These are phyloP conservation scores for Lycium ferocissimum DNA, from an alignment of 257 asterid genomes.

Conservation along the genomic window DNA sequence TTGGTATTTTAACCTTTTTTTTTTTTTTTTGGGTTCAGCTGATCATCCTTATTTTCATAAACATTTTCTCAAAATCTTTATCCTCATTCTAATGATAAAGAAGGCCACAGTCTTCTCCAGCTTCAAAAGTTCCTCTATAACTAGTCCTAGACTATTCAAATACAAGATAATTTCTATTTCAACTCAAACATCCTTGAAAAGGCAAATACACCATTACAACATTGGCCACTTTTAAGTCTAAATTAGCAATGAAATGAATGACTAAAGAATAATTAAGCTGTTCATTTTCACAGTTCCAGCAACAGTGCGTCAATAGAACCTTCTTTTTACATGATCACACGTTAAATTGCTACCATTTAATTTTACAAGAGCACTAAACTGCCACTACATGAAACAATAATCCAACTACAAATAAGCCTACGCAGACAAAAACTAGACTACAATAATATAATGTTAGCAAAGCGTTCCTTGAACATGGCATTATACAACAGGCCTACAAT, in stretches of 20 bases:
- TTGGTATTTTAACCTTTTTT: no score
- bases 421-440: constrained; percentile 45
- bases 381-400: constrained; percentile 37
- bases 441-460: constrained; percentile 41
- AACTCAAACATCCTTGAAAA: neutral
- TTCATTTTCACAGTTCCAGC: neutral
- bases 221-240: neutral
- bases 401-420: constrained; percentile 48
- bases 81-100: neutral
- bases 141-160: neutral
- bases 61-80: neutral
- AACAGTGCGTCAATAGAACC: neutral
- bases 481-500: constrained; percentile 62
- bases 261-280: neutral
- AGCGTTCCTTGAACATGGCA: constrained; percentile 40
- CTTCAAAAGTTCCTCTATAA: neutral
- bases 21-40: no score
- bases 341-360: constrained; percentile 39
- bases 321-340: constrained; percentile 49
- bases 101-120: neutral
- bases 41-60: no score
- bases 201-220: neutral
- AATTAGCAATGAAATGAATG: constrained; percentile 21
- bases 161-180: neutral
- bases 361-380: constrained; percentile 43